Evolutionary conservation across 1,284 basidiomycete species (phyloP).

Genomic region (Cutaneotrichosporon sp.): DNA sequence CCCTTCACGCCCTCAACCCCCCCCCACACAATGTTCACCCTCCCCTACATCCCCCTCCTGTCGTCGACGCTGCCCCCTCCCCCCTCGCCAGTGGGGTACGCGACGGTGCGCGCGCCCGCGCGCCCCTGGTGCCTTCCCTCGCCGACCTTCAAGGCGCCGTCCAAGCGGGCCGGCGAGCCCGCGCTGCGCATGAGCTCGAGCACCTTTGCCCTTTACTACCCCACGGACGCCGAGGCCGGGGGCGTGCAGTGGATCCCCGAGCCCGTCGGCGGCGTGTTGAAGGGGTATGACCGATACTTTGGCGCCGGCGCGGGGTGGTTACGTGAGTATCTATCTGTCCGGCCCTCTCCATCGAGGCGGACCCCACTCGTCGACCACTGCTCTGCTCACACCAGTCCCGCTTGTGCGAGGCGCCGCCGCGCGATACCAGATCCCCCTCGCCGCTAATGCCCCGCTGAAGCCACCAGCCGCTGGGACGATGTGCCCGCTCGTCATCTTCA

Average conservation of each 20-base stretch:
- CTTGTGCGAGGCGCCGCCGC: neutral
- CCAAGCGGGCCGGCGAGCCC: constrained; percentile 22
- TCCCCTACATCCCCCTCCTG: constrained; percentile 18
- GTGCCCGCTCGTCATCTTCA: constrained; percentile 76
- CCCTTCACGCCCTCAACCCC: too few species aligned
- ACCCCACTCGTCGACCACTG: too few species aligned
- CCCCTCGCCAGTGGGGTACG: constrained; percentile 37
- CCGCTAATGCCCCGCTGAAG: neutral
- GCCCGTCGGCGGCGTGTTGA: constrained; percentile 30
- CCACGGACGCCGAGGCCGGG: constrained; percentile 13
- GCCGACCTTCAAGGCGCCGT: neutral
- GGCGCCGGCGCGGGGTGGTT: constrained; percentile 12
- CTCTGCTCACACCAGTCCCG: neutral
- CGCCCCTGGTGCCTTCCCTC: constrained; percentile 25
- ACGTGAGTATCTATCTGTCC: too few species aligned
- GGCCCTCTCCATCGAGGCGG: too few species aligned
- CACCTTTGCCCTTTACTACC: constrained; percentile 45
- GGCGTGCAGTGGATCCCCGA: constrained; percentile 36
- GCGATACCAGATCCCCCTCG: neutral
- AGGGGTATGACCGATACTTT: constrained; percentile 39
- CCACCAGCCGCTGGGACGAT: constrained; percentile 10
- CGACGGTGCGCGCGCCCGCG: constrained; percentile 29
- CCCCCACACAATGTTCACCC: neutral
- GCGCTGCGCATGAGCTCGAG: constrained; percentile 33
- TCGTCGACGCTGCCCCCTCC: constrained; percentile 30